phyloP scores from a whole-genome alignment of 768 basidiomycete species.

The Pleurotus tuber-regium region DNA sequence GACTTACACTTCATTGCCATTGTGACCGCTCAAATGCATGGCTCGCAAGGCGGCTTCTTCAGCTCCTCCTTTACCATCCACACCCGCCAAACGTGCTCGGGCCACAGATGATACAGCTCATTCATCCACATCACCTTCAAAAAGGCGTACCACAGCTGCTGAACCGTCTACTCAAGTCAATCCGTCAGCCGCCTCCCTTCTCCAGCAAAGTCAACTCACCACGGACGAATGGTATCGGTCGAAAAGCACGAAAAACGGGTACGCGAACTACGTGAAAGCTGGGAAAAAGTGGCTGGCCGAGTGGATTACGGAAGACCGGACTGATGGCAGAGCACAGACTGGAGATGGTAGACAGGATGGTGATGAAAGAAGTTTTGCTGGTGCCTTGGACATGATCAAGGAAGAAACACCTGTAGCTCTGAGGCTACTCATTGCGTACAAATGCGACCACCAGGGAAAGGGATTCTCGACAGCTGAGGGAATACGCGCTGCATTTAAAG shows the following conservation, averaged over 20 bases:
- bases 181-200: too few species aligned
- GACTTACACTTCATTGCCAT: too few species aligned
- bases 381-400: conserved; percentile 16
- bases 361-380: background rate
- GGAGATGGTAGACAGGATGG: background rate
- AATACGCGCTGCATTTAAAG: conserved; percentile 16
- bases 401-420: conserved; percentile 15
- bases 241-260: conserved; percentile 14
- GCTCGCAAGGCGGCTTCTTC: too few species aligned
- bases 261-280: conserved; percentile 19
- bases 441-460: conserved; percentile 17
- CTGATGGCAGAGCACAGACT: too few species aligned
- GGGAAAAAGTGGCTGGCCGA: conserved; percentile 14
- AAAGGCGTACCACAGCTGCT: too few species aligned
- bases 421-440: conserved; percentile 17
- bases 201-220: conserved; percentile 15
- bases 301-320: conserved; percentile 5
- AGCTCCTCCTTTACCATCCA: too few species aligned
- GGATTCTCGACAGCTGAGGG: conserved; percentile 17
- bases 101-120: too few species aligned
- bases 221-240: conserved; percentile 20
- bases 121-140: too few species aligned
- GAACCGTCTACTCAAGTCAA: too few species aligned
- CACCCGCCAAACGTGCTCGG: too few species aligned
- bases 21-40: too few species aligned